These are phyloP conservation scores for Fusarium humuli DNA, from an alignment of 2,329 filamentous ascomycete genomes.

Conservation along the genomic window DNA sequence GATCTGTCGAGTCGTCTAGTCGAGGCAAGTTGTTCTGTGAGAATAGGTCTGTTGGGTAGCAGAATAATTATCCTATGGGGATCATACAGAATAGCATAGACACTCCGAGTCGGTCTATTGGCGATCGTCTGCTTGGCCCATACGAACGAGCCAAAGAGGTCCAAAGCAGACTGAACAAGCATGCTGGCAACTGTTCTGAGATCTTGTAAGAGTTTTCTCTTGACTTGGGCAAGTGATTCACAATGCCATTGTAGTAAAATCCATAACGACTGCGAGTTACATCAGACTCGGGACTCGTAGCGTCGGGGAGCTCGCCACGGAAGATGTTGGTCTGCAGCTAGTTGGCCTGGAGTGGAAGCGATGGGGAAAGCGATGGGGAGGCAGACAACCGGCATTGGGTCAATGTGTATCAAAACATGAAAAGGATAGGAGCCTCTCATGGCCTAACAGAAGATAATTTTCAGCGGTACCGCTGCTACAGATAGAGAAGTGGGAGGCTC, in stretches of 20 bases:
- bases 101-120: not conserved
- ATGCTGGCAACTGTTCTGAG: not conserved
- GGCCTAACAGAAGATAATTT: no score
- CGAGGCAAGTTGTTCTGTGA: not conserved
- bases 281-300: fast-evolving
- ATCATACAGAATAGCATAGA: not conserved
- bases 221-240: not conserved
- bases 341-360: no score
- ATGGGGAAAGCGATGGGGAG: no score
- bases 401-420: no score
- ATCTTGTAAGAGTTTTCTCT: not conserved
- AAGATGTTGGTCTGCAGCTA: fast-evolving
- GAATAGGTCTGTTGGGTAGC: not conserved
- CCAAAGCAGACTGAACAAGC: not conserved
- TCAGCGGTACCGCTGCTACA: no score
- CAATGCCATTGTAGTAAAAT: not conserved
- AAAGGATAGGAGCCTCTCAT: no score
- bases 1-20: no score
- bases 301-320: not conserved
- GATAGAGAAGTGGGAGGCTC: no score
- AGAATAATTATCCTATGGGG: fast-evolving
- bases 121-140: not conserved
- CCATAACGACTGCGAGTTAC: not conserved
- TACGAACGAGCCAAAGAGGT: not conserved
- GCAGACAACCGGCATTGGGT: no score